Conservation (phyloP, 805 yeast genomes). For the Wickerhamomyces rabaulensis region DNA sequence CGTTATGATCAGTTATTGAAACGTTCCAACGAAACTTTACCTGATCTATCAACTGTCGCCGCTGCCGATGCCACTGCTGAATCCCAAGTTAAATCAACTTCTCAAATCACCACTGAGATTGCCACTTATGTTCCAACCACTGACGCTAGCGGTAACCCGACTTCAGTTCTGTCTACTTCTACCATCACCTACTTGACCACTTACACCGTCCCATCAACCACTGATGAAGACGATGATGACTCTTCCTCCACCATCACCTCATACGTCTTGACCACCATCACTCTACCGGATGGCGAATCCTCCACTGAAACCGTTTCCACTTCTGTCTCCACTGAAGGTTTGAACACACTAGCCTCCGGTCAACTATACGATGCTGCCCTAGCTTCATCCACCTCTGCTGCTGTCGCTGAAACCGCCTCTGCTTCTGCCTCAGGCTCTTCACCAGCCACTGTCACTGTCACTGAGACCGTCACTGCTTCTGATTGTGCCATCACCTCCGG, state of each 20-base stretch:
- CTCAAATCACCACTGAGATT: conserved; percentile 14
- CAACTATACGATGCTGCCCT: background rate
- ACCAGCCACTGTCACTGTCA: conserved; percentile 9
- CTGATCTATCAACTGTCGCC: background rate
- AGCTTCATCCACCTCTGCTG: background rate
- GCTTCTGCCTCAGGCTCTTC: background rate
- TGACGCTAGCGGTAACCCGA: conserved; percentile 15
- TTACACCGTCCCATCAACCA: conserved; percentile 8
- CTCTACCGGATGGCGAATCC: conserved; percentile 2
- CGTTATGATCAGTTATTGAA: conserved; percentile 19
- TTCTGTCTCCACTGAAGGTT: conserved; percentile 1
- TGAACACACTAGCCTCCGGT: background rate
- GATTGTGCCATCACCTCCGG: conserved; percentile 9
- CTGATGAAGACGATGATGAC: conserved; percentile 1
- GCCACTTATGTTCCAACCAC: conserved; percentile 19
- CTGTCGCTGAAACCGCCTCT: background rate
- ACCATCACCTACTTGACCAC: conserved; percentile 18
- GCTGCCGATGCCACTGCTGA: conserved; percentile 1
- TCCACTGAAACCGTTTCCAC: background rate
- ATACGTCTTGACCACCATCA: conserved; percentile 4
- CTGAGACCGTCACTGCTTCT: conserved; percentile 20
- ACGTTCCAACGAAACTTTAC: conserved; percentile 12
- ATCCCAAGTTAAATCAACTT: conserved; percentile 2
- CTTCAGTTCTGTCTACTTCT: conserved; percentile 10
- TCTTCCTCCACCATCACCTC: conserved; percentile 6